Conservation (phyloP, 257 asterid species). For the Linderniella brevidens region DNA sequence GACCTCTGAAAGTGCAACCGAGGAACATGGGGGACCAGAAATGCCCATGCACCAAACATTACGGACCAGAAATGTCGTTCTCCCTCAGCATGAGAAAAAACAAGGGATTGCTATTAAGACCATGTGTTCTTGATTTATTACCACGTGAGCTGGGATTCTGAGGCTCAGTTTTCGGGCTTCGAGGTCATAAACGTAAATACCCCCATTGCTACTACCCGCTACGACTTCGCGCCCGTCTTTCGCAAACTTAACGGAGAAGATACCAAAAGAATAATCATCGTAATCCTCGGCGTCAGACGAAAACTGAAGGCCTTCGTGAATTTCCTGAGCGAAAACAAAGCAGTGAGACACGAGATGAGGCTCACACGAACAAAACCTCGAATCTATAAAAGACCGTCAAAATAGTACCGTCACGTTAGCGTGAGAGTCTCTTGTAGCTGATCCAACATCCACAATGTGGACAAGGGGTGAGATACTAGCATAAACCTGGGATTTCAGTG, state of each 20-base stretch:
- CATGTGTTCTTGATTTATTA: constrained; percentile 13
- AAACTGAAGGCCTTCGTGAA: constrained; percentile 85
- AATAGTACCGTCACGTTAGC: constrained; percentile 72
- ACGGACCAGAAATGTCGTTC: too few species aligned
- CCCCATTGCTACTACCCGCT: constrained; percentile 58
- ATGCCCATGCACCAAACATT: too few species aligned
- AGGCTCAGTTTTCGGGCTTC: constrained; percentile 54
- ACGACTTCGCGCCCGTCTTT: constrained; percentile 86
- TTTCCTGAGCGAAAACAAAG: constrained; percentile 41
- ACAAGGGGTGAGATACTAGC: constrained; percentile 76
- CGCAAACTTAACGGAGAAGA: constrained; percentile 83
- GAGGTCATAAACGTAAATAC: constrained; percentile 85
- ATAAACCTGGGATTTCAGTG: constrained; percentile 40
- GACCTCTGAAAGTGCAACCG: too few species aligned
- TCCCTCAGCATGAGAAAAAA: too few species aligned
- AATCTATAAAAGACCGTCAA: constrained; percentile 11
- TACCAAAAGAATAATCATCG: constrained; percentile 66
- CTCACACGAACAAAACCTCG: constrained; percentile 7
- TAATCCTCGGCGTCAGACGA: constrained; percentile 34
- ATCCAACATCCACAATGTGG: constrained; percentile 82
- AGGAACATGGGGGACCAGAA: too few species aligned
- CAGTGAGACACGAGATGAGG: constrained; percentile 1
- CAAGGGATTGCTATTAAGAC: neutral
- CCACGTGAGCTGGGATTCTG: constrained; percentile 78
- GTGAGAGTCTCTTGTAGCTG: constrained; percentile 49